These are phyloP conservation scores for Paraleonurus japonicus DNA, from an alignment of 257 asterid genomes.

Conservation along the genomic window DNA sequence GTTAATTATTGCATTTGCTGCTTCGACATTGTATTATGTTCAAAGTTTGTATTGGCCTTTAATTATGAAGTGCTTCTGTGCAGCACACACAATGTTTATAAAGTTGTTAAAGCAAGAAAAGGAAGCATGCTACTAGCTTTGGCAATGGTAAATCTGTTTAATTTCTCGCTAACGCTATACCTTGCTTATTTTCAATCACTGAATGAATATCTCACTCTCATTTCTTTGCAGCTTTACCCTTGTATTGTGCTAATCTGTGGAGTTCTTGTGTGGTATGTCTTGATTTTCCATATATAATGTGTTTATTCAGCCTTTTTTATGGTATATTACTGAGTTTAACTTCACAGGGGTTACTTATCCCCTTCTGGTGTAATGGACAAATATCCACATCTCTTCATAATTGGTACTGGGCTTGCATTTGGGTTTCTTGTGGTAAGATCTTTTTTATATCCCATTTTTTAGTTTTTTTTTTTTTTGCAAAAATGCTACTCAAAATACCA, in stretches of 20 bases:
- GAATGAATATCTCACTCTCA: conserved; percentile 8
- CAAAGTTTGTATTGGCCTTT: conserved; percentile 16
- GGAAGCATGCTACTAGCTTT: conserved; percentile 82
- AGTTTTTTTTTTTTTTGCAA: neutral
- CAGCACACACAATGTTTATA: conserved; percentile 68
- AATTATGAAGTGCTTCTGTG: conserved; percentile 27
- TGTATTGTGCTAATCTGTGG: conserved; percentile 73
- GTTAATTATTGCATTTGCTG: conserved; percentile 9
- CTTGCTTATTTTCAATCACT: conserved; percentile 1
- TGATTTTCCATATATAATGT: conserved; percentile 16
- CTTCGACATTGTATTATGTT: conserved; percentile 15
- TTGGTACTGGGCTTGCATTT: conserved; percentile 82
- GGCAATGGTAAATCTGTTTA: conserved; percentile 66
- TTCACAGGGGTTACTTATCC: conserved; percentile 68
- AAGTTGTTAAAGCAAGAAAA: conserved; percentile 74
- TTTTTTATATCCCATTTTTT: neutral
- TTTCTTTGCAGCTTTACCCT: conserved; percentile 69
- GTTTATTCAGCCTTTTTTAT: neutral
- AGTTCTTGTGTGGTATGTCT: conserved; percentile 68
- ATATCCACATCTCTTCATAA: conserved; percentile 56
- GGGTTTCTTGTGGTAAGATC: conserved; percentile 90
- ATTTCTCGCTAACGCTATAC: neutral
- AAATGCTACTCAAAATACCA: neutral
- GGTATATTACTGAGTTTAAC: conserved; percentile 16
- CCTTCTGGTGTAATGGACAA: conserved; percentile 52